Evolutionary conservation across 352 stramenopile genomes (phyloP).

Genomic region (Phytopythium chamaehyphon): DNA sequence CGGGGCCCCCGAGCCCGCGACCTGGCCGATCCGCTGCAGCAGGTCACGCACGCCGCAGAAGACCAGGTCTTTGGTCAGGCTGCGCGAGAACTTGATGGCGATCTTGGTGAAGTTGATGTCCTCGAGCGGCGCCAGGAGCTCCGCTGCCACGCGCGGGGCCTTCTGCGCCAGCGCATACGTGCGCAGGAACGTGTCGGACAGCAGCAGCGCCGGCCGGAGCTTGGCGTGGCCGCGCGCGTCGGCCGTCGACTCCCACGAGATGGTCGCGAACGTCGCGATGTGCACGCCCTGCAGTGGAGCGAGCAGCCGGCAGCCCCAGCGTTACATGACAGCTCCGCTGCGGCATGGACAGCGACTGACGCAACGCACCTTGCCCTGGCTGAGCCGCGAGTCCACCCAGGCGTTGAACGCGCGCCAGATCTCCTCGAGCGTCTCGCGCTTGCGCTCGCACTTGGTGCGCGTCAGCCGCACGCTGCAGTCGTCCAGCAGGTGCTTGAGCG

Average conservation of each 20-base stretch:
- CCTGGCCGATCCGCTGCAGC: conserved; percentile 67
- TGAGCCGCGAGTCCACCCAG: conserved; percentile 73
- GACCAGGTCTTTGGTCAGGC: conserved; percentile 70
- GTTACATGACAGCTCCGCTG: not conserved
- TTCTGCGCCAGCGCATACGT: conserved; percentile 60
- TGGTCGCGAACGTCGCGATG: conserved; percentile 71
- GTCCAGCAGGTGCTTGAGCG: conserved; percentile 66
- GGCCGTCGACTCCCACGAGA: conserved; percentile 61
- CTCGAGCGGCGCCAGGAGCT: conserved; percentile 45
- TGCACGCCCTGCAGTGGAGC: conserved; percentile 60
- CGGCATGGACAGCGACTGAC: not conserved
- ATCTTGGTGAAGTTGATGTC: conserved; percentile 84
- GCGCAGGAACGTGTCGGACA: conserved; percentile 65
- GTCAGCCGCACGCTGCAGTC: conserved; percentile 60
- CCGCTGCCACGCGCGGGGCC: conserved; percentile 11
- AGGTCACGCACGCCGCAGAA: conserved; percentile 66
- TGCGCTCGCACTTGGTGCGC: conserved; percentile 59
- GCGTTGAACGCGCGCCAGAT: conserved; percentile 71
- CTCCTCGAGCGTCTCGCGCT: conserved; percentile 68
- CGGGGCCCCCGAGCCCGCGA: conserved; percentile 40
- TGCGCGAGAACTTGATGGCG: conserved; percentile 75
- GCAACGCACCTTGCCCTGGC: conserved; percentile 45
- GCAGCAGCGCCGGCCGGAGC: conserved; percentile 51
- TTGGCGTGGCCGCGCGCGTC: conserved; percentile 55
- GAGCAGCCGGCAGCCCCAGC: too few species aligned